These are phyloP conservation scores for Xylaria hypoxylon DNA, from an alignment of 2,329 filamentous ascomycete genomes.

Conservation along the genomic window DNA sequence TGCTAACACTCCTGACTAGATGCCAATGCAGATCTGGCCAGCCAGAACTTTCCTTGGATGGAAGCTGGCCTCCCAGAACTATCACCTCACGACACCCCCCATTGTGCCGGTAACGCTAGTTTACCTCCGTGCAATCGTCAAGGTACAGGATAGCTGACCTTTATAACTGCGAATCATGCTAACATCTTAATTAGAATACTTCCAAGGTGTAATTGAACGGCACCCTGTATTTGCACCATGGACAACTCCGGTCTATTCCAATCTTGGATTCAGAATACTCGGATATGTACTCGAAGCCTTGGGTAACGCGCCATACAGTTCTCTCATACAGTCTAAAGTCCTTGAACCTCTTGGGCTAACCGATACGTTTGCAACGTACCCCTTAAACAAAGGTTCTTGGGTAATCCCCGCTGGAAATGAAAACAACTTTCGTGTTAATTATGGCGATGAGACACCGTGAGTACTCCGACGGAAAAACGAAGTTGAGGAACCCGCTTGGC, in stretches of 20 bases:
- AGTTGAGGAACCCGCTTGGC: not conserved
- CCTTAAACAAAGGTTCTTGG: constrained; percentile 20
- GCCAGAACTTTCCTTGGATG: constrained; percentile 23
- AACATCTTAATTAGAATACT: constrained; percentile 16
- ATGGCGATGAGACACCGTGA: constrained; percentile 27
- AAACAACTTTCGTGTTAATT: constrained; percentile 17
- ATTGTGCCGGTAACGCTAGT: constrained; percentile 13
- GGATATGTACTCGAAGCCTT: constrained; percentile 32
- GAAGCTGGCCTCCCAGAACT: constrained; percentile 24
- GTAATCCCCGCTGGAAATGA: constrained; percentile 22
- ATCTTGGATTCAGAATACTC: constrained; percentile 25
- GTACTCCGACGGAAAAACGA: not conserved
- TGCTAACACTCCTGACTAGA: constrained; percentile 14
- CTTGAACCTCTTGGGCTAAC: constrained; percentile 15
- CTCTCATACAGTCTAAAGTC: constrained; percentile 23
- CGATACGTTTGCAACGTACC: constrained; percentile 20
- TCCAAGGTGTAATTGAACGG: constrained; percentile 14
- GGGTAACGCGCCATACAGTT: constrained; percentile 11
- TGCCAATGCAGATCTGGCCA: constrained; percentile 19
- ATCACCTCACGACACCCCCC: constrained; percentile 15
- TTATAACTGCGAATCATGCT: not conserved
- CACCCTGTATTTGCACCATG: constrained; percentile 25
- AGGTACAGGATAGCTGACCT: constrained; percentile 13
- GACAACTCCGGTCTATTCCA: constrained; percentile 31
- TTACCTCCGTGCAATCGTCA: constrained; percentile 16